Percentiles rank a stretch among this genome's conserved stretches.
Evolutionary conservation across 139 green algal genomes (phyloP).

Genomic region (Chlorella sp.): DNA sequence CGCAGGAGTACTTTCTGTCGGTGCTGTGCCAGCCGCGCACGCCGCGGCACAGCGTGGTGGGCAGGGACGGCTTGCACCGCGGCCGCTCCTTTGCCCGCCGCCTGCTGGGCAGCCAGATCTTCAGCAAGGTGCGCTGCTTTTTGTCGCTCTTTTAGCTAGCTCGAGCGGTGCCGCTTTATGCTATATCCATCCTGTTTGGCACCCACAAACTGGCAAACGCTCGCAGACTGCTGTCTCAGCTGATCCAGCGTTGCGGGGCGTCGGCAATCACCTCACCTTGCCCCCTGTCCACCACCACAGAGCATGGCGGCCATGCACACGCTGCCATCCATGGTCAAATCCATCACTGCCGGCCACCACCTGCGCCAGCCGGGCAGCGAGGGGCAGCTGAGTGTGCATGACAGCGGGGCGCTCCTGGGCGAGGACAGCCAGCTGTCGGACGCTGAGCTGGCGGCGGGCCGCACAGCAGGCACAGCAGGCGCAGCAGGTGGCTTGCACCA

Average conservation of each 20-base stretch:
- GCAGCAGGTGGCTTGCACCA: background rate
- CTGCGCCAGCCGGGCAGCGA: background rate
- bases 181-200: no score
- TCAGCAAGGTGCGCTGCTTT: background rate
- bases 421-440: slow-evolving; percentile 1
- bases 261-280: no score
- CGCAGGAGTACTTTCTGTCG: slow-evolving; percentile 23
- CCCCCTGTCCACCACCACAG: no score
- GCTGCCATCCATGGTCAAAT: background rate
- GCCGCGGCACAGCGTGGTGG: background rate
- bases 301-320: slow-evolving; percentile 21
- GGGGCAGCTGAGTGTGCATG: background rate
- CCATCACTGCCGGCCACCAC: background rate
- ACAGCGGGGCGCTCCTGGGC: background rate
- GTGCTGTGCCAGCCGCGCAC: slow-evolving; percentile 14
- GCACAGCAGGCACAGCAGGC: background rate
- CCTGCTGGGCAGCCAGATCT: background rate
- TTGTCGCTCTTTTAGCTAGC: background rate
- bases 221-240: no score
- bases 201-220: no score
- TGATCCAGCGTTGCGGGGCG: no score
- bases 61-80: background rate
- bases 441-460: background rate
- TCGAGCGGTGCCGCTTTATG: no score
- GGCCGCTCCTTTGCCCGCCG: slow-evolving; percentile 11